Percentiles rank a stretch among this genome's conserved stretches.
Evolutionary conservation across 2,329 filamentous ascomycete species (phyloP).

Genomic region (Epichloe uncinata): DNA sequence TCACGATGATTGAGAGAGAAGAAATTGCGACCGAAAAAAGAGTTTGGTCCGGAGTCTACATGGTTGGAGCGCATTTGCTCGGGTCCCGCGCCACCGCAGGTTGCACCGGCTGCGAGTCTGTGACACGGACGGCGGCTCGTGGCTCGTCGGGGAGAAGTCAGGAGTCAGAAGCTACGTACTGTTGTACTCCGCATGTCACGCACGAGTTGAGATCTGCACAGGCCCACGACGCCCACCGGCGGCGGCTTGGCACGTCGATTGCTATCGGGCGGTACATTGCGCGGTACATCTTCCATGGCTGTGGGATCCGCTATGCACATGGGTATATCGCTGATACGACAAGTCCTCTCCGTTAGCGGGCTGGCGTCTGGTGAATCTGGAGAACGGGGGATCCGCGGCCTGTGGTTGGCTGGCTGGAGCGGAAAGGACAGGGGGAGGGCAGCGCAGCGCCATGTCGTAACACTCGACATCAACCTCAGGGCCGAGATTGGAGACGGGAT

Average conservation of each 20-base stretch:
- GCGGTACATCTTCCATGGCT: not conserved
- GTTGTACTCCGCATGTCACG: too few relatives aligned
- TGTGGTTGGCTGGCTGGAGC: not conserved
- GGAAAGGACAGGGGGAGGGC: too few relatives aligned
- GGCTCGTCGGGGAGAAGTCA: not conserved
- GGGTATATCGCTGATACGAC: too few relatives aligned
- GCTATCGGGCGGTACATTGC: not conserved
- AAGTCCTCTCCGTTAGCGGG: not conserved
- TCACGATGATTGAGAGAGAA: not conserved
- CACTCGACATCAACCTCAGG: too few relatives aligned
- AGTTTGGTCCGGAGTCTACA: too few relatives aligned
- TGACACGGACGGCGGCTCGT: not conserved
- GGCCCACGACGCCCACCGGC: not conserved
- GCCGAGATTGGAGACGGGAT: too few relatives aligned
- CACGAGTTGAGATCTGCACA: too few relatives aligned
- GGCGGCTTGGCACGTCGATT: not conserved
- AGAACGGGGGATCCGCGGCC: not conserved
- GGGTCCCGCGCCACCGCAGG: not conserved
- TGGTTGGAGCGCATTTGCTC: not conserved
- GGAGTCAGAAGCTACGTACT: not conserved
- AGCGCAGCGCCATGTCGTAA: too few relatives aligned
- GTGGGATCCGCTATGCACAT: too few relatives aligned
- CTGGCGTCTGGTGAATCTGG: not conserved
- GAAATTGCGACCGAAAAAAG: not conserved
- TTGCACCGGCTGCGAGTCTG: too few relatives aligned